phyloP scores from a whole-genome alignment of 139 green algal species.

The Chlamydomonas asymmetrica region DNA sequence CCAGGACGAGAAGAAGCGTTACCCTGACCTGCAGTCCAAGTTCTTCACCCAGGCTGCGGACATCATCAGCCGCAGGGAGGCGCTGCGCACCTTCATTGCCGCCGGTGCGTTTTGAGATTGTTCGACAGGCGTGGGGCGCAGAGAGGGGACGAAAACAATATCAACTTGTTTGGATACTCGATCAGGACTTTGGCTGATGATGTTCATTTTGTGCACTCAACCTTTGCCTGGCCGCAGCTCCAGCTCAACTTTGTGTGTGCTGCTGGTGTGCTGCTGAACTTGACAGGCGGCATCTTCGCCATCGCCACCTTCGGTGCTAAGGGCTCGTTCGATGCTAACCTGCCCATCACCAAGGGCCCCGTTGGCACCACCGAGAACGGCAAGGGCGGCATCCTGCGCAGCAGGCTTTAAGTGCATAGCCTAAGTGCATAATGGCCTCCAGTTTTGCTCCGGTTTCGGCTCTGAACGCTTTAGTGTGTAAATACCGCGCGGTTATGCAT shows the following conservation, averaged over 20 bases:
- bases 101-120: slow-evolving; percentile 56
- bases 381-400: slow-evolving; percentile 47
- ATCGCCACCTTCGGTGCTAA: slow-evolving; percentile 80
- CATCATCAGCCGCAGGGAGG: slow-evolving; percentile 81
- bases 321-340: slow-evolving; percentile 73
- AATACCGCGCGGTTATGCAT: too few relatives aligned
- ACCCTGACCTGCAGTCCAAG: slow-evolving; percentile 78
- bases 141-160: background rate
- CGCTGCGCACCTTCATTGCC: slow-evolving; percentile 81
- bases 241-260: too few relatives aligned
- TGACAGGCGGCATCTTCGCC: slow-evolving; percentile 56
- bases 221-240: too few relatives aligned
- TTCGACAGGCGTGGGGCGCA: background rate
- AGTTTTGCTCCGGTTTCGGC: too few relatives aligned
- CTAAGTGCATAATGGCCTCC: too few relatives aligned
- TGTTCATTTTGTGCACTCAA: too few relatives aligned
- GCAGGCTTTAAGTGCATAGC: slow-evolving; percentile 33
- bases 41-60: slow-evolving; percentile 91
- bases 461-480: too few relatives aligned
- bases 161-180: background rate
- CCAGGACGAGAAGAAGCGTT: slow-evolving; percentile 83
- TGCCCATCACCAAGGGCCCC: slow-evolving; percentile 92
- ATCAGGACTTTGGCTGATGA: too few relatives aligned
- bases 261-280: too few relatives aligned
- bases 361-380: slow-evolving; percentile 56